A percentile compares a stretch with the other conserved stretches of the same genome.
These are phyloP conservation scores for Xeromyces bisporus DNA, from an alignment of 495 filamentous ascomycete species.

Conservation along the genomic window DNA sequence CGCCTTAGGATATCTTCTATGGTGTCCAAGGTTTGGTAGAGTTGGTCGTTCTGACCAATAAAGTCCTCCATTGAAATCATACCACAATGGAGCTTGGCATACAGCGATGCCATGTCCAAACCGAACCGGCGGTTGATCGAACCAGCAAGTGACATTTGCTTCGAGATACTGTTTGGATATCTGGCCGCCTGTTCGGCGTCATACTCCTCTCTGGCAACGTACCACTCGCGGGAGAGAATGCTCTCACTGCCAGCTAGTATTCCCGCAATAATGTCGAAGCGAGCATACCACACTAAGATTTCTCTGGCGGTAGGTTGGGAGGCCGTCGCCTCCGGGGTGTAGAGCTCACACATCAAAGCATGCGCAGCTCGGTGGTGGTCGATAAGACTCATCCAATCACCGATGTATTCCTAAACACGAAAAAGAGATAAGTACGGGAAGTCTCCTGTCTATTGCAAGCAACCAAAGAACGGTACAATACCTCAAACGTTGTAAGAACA, in stretches of 20 bases:
- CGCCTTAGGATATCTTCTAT: conserved; percentile 43
- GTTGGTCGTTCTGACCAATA: conserved; percentile 36
- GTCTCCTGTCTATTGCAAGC: no score
- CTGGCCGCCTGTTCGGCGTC: conserved; percentile 39
- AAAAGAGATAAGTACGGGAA: conserved; percentile 11
- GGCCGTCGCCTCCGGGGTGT: conserved; percentile 61
- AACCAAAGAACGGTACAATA: conserved; percentile 22
- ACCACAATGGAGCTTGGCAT: conserved; percentile 44
- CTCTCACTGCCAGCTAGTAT: conserved; percentile 67
- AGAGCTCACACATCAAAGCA: conserved; percentile 58
- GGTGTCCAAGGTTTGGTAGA: conserved; percentile 35
- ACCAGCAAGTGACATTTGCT: conserved; percentile 47
- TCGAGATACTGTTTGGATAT: conserved; percentile 44
- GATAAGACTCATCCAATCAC: conserved; percentile 84
- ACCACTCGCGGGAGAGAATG: conserved; percentile 66
- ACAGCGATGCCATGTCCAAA: conserved; percentile 63
- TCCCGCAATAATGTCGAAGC: conserved; percentile 73
- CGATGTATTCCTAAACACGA: conserved; percentile 62
- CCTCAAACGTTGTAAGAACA: conserved; percentile 86
- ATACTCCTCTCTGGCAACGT: conserved; percentile 43
- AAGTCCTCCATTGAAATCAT: conserved; percentile 54
- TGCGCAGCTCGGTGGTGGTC: conserved; percentile 85
- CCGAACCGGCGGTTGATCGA: conserved; percentile 57
- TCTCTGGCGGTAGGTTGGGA: conserved; percentile 48
- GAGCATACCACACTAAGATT: conserved; percentile 72